Percentiles rank a stretch among this genome's conserved stretches.
Conservation (phyloP, 768 basidiomycete species). For the Termitomyces sp. region DNA sequence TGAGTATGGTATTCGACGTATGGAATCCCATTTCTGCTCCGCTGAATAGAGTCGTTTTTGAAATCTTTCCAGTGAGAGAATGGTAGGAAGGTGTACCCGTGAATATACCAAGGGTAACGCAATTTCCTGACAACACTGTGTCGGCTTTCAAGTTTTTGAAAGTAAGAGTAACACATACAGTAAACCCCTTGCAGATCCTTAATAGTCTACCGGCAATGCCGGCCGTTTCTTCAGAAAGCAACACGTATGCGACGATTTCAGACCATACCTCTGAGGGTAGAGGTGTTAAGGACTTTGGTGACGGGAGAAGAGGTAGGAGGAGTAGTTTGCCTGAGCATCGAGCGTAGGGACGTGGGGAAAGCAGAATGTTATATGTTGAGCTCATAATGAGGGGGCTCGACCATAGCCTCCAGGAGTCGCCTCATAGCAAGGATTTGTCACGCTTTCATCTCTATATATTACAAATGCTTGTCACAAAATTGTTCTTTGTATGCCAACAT, state of each 20-base stretch:
- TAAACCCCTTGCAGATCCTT: constrained; percentile 40
- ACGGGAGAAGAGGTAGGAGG: constrained; percentile 64
- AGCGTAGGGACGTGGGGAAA: constrained; percentile 65
- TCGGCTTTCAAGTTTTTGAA: background rate
- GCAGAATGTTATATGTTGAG: constrained; percentile 35
- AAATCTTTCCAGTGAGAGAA: constrained; percentile 49
- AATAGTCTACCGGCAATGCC: constrained; percentile 28
- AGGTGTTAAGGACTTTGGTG: constrained; percentile 40
- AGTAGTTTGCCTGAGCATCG: constrained; percentile 51
- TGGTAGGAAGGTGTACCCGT: constrained; percentile 37
- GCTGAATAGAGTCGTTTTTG: constrained; percentile 49
- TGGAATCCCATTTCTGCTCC: constrained; percentile 83
- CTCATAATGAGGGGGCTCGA: background rate
- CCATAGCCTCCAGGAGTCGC: no score
- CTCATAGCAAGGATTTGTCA: background rate
- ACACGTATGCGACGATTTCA: constrained; percentile 43
- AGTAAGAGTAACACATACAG: constrained; percentile 22
- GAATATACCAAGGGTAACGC: constrained; percentile 63
- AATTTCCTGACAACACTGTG: constrained; percentile 40
- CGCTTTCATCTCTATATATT: background rate
- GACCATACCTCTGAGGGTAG: constrained; percentile 72
- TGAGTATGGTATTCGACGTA: constrained; percentile 82
- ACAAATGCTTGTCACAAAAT: no score
- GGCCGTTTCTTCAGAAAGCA: constrained; percentile 18
- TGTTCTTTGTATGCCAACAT: no score